Percentiles rank a stretch among this genome's conserved stretches.
These are phyloP conservation scores for Colletotrichum plurivorum DNA, from an alignment of 2,329 filamentous ascomycete genomes.

Conservation along the genomic window DNA sequence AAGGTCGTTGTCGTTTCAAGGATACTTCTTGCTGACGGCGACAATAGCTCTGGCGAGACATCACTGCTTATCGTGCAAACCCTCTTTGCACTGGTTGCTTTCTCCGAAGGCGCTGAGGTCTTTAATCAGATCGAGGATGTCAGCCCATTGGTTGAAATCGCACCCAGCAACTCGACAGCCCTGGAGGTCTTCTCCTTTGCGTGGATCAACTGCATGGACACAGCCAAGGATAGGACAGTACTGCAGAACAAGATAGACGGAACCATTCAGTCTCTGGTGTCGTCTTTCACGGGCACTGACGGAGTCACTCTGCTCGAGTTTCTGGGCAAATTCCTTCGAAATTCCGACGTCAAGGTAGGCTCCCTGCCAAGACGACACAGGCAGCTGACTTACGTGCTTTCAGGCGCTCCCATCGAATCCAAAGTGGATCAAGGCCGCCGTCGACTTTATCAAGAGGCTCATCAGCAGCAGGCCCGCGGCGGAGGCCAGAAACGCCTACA, in stretches of 20 bases:
- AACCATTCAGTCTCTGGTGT: slow-evolving; percentile 63
- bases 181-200: slow-evolving; percentile 70
- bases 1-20: background rate
- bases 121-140: slow-evolving; percentile 66
- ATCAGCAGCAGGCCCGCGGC: slow-evolving; percentile 69
- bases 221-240: slow-evolving; percentile 46
- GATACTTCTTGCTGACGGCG: background rate
- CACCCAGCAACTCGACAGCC: slow-evolving; percentile 66
- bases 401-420: slow-evolving; percentile 65
- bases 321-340: slow-evolving; percentile 66
- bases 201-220: slow-evolving; percentile 66
- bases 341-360: slow-evolving; percentile 63
- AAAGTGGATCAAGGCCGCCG: slow-evolving; percentile 66
- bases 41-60: slow-evolving; percentile 65
- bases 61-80: slow-evolving; percentile 69
- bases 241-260: slow-evolving; percentile 60
- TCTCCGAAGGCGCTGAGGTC: slow-evolving; percentile 62
- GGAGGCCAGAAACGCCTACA: slow-evolving; percentile 70
- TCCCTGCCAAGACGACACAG: slow-evolving; percentile 10
- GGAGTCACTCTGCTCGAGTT: slow-evolving; percentile 72
- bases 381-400: slow-evolving; percentile 35
- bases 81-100: slow-evolving; percentile 68
- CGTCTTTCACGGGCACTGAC: slow-evolving; percentile 71
- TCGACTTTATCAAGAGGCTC: slow-evolving; percentile 65
- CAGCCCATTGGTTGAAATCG: slow-evolving; percentile 69